phyloP scores from a whole-genome alignment of 1,284 basidiomycete genomes.

The Wallemia hederae region DNA sequence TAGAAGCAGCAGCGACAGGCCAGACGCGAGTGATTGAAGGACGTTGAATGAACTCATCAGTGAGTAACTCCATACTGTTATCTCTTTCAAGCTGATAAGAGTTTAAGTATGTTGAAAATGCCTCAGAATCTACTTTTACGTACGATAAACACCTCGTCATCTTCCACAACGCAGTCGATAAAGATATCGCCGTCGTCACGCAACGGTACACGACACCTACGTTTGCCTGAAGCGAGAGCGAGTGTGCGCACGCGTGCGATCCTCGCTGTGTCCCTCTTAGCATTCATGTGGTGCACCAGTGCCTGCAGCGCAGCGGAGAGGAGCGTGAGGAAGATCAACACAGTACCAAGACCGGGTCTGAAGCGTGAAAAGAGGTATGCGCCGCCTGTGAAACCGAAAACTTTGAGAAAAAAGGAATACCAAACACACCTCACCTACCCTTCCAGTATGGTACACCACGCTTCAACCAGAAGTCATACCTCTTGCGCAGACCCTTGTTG shows the following conservation, averaged over 20 bases:
- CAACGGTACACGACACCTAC: slow-evolving; percentile 25
- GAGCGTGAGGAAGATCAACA: slow-evolving; percentile 38
- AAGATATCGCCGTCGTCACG: slow-evolving; percentile 30
- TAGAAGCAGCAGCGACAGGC: not conserved
- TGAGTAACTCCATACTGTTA: not conserved
- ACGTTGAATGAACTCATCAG: not conserved
- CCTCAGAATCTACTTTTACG: slow-evolving; percentile 14
- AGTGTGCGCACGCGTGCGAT: slow-evolving; percentile 51
- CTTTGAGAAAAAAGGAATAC: not conserved
- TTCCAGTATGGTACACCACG: slow-evolving; percentile 70
- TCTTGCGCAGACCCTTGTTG: slow-evolving; percentile 38
- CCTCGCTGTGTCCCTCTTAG: slow-evolving; percentile 34
- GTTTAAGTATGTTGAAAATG: not conserved
- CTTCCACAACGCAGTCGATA: slow-evolving; percentile 50
- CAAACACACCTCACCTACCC: slow-evolving; percentile 15
- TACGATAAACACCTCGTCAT: slow-evolving; percentile 36
- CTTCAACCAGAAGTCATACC: slow-evolving; percentile 76
- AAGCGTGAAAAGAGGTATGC: slow-evolving; percentile 78
- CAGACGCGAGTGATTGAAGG: not conserved
- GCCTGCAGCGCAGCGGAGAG: slow-evolving; percentile 51
- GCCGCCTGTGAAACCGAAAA: slow-evolving; percentile 23
- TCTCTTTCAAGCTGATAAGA: not conserved
- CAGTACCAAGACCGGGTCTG: slow-evolving; percentile 55
- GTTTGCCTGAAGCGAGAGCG: slow-evolving; percentile 26
- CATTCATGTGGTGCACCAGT: slow-evolving; percentile 42